Conservation (phyloP, 805 yeast species). For the Myxozyma kluyveri region DNA sequence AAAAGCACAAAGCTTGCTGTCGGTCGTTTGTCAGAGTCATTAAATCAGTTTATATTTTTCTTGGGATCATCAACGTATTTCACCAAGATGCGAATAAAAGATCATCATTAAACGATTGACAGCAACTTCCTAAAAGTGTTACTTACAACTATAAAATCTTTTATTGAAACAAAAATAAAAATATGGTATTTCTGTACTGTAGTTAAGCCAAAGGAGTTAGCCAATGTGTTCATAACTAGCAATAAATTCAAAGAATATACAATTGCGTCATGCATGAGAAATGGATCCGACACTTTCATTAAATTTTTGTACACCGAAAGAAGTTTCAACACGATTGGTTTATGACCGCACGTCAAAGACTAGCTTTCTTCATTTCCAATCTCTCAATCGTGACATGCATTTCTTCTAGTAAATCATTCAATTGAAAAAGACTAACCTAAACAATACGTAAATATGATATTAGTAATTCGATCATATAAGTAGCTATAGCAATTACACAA, state of each 20-base stretch:
- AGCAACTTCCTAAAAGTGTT: background rate
- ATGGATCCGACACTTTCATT: conserved; percentile 24
- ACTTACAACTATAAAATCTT: background rate
- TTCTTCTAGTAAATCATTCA: too few relatives aligned
- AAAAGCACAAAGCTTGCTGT: too few relatives aligned
- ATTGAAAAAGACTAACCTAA: background rate
- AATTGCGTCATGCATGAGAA: too few relatives aligned
- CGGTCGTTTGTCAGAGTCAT: conserved; percentile 30
- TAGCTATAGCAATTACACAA: background rate
- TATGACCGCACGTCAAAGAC: conserved; percentile 30
- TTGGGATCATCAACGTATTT: conserved; percentile 13
- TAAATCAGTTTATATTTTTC: conserved; percentile 26
- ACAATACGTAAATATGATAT: background rate
- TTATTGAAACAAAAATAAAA: background rate
- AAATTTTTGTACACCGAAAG: conserved; percentile 28
- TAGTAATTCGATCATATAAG: too few relatives aligned
- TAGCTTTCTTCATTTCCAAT: conserved; percentile 18
- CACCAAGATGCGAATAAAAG: background rate
- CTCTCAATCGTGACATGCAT: too few relatives aligned
- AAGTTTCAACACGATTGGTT: conserved; percentile 16
- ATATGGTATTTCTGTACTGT: too few relatives aligned
- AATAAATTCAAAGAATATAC: too few relatives aligned
- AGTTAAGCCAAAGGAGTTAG: too few relatives aligned
- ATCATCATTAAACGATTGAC: background rate
- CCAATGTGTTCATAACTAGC: too few relatives aligned